Evolutionary conservation across 2,329 filamentous ascomycete genomes (phyloP), one percentile per base, ranked within the genome.

Genomic region (Aureobasidium lini): DNA sequence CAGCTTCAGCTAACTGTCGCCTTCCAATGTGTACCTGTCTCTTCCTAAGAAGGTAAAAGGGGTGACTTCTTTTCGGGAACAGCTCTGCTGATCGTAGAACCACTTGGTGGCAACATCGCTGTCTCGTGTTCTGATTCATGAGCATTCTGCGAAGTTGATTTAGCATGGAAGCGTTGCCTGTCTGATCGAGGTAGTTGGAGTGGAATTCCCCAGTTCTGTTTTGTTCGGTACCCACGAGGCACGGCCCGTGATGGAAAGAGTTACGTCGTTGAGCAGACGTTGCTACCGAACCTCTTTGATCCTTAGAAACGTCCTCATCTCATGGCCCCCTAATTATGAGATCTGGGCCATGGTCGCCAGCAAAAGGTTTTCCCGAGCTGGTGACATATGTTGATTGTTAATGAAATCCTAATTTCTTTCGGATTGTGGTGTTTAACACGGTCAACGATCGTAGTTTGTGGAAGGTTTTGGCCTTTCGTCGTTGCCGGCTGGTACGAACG

Each of bases 161-260:
- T 28, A 23, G 34, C 16, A 50, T 6, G 10, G 23, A 50, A 32
- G 23, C 32, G 32, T 50, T 37, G 34, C 8, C 13, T 36, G 34
- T 36, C 34, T 36, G 34, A 8, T 36, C 8, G 13, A 13, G 8
- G 34, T 36, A 4, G 34, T 36, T 36, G 34, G 13, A 36, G 34
- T 36, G 34, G 13, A 8, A 32, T 28, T 11, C 10, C 9, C 9
- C 32, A 32, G 32, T 37, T n/a, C 37, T 37, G 47, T 16, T 34
- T 50, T 50, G 47, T 50, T 50, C 34, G 47, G 47, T 50, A 50
- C 47, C 47, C 18, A 50, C 47, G 32, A 50, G 47, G 47, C 31
- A 32, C 47, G 47, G 47, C n/a, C 47, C 47, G 47, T 8, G 16
- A 18, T 37, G 47, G 32, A 18, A 15, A 37, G 32, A 23, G 18